These are phyloP conservation scores for Orobanche coerulescens DNA, from an alignment of 257 asterid species.

Conservation along the genomic window DNA sequence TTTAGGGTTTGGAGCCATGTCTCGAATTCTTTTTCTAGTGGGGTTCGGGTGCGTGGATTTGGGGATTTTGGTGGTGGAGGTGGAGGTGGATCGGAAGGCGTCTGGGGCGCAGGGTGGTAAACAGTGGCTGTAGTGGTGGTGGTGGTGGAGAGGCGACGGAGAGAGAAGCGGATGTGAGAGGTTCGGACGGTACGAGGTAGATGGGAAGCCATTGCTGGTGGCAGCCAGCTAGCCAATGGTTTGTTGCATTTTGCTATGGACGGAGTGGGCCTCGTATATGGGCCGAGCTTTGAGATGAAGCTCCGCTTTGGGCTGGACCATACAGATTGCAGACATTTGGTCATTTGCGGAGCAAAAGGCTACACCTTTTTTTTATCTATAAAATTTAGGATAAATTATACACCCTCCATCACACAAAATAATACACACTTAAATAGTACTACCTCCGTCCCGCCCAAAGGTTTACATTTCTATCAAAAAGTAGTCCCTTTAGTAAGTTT, in stretches of 20 bases:
- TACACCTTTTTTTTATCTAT: no score
- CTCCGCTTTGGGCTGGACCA: not conserved
- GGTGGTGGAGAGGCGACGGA: conserved; percentile 36
- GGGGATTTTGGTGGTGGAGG: conserved; percentile 27
- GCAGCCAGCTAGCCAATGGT: conserved; percentile 10
- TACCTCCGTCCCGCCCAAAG: no score
- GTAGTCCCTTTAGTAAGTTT: no score
- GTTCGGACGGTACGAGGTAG: conserved; percentile 28
- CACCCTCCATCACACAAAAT: no score
- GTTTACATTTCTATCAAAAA: no score
- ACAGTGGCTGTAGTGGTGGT: conserved; percentile 21
- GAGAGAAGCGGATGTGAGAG: conserved; percentile 28
- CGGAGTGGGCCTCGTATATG: not conserved
- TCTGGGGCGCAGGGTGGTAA: conserved; percentile 20
- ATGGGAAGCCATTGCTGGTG: conserved; percentile 28
- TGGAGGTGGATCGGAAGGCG: conserved; percentile 15
- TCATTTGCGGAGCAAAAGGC: no score
- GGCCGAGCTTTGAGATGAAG: not conserved
- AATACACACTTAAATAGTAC: no score
- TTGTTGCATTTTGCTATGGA: not conserved
- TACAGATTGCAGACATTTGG: no score
- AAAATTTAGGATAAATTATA: no score
- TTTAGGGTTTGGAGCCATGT: conserved; percentile 62
- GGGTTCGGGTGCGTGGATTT: conserved; percentile 48
- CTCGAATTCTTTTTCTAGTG: conserved; percentile 66